phyloP scores from a whole-genome alignment of 257 asterid genomes.

The Solanum paucissectum region DNA sequence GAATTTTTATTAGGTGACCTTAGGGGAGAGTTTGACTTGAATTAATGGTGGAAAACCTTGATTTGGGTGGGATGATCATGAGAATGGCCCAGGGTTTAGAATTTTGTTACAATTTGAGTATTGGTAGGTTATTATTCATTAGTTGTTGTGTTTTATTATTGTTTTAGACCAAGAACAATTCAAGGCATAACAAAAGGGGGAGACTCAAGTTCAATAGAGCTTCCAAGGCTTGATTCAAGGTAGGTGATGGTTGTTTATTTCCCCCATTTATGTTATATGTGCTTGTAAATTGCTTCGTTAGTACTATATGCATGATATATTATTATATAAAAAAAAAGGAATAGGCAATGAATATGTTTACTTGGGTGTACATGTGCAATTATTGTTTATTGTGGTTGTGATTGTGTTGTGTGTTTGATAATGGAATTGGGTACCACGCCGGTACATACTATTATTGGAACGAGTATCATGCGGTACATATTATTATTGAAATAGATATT shows the following conservation, averaged over 20 bases:
- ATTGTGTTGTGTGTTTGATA: neutral
- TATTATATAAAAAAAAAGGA: no score
- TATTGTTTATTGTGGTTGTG: neutral
- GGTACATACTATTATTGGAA: neutral
- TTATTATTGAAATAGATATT: no score
- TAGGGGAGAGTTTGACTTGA: neutral
- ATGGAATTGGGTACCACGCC: neutral
- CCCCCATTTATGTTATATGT: neutral
- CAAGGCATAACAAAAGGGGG: neutral
- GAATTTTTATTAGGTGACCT: neutral
- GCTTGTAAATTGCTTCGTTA: no score
- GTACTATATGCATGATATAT: neutral
- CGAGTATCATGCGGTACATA: neutral
- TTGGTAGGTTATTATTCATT: neutral
- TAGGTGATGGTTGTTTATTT: neutral
- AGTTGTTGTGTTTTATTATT: no score
- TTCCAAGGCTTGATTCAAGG: neutral
- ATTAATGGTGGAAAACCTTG: neutral
- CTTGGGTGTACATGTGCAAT: neutral
- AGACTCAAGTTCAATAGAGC: neutral
- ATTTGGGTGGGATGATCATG: neutral
- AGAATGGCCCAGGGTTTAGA: neutral
- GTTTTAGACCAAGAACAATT: neutral
- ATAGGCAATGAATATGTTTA: no score
- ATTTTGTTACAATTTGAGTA: no score